Conservation (phyloP, 306 rosid species). For the Betula pendula region DNA sequence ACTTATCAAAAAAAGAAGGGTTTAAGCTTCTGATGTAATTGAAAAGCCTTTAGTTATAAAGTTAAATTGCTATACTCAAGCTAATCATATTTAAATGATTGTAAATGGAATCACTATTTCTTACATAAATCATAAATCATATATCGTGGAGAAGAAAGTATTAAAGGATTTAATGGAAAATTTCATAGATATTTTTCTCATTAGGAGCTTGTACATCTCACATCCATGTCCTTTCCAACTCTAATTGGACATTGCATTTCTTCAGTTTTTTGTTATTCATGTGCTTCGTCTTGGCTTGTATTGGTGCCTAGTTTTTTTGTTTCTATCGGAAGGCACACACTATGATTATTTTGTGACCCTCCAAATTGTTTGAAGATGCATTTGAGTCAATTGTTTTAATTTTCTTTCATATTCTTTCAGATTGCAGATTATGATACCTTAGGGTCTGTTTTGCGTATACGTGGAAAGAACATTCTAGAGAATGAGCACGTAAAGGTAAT, state of each 20-base stretch:
- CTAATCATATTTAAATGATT: not conserved
- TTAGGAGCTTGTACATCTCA: not conserved
- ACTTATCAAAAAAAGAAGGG: no score
- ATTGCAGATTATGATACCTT: constrained; percentile 89
- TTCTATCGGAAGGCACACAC: not conserved
- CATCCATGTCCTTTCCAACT: not conserved
- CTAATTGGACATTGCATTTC: not conserved
- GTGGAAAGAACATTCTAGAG: constrained; percentile 84
- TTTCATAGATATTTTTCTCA: not conserved
- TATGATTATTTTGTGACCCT: not conserved
- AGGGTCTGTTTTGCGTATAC: constrained; percentile 77
- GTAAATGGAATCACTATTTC: not conserved
- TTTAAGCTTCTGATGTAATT: not conserved
- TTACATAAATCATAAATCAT: not conserved
- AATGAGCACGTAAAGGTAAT: constrained; percentile 91
- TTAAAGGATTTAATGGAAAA: no score
- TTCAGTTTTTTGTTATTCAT: not conserved
- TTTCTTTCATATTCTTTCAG: constrained; percentile 36
- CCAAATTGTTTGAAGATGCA: constrained; percentile 1
- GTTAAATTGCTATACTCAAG: not conserved
- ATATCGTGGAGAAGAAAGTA: not conserved
- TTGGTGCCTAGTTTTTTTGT: not conserved
- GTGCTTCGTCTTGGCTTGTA: not conserved
- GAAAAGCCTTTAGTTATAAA: not conserved
- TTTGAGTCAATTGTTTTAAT: not conserved